phyloP scores from a whole-genome alignment of 176 grass and related monocot species.

The Microstegium vimineum region DNA sequence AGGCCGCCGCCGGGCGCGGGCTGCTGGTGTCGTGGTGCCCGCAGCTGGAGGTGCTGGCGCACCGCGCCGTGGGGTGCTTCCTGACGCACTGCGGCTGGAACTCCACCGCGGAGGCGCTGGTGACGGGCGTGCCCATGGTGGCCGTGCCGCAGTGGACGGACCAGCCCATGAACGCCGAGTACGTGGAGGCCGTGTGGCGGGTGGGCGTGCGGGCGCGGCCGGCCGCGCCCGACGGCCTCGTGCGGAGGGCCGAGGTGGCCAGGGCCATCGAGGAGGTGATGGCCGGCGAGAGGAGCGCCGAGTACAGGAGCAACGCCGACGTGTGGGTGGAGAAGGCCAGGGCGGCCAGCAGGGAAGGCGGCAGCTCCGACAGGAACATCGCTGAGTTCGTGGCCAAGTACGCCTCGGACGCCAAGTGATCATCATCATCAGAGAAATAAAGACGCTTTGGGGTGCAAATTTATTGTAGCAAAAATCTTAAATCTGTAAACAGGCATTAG shows the following conservation, averaged over 20 bases:
- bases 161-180: constrained; percentile 74
- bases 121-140: constrained; percentile 38
- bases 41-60: constrained; percentile 67
- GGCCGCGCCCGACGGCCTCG: constrained; percentile 7
- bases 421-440: neutral
- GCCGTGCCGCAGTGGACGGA: constrained; percentile 70
- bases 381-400: constrained; percentile 57
- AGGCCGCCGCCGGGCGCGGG: neutral
- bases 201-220: constrained; percentile 47
- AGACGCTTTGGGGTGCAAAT: neutral
- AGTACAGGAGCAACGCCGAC: constrained; percentile 48
- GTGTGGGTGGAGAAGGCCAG: constrained; percentile 42
- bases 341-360: constrained; percentile 34
- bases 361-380: constrained; percentile 76
- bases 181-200: constrained; percentile 65
- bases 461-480: too few relatives aligned
- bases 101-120: constrained; percentile 55
- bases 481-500: neutral
- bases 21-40: constrained; percentile 63
- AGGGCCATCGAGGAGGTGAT: constrained; percentile 27
- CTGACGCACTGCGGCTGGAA: constrained; percentile 92
- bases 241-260: neutral
- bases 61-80: constrained; percentile 66
- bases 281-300: constrained; percentile 36
- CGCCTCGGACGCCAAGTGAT: neutral